phyloP scores from a whole-genome alignment of 2,329 filamentous ascomycete species.

The Tolypocladium endophyticum region DNA sequence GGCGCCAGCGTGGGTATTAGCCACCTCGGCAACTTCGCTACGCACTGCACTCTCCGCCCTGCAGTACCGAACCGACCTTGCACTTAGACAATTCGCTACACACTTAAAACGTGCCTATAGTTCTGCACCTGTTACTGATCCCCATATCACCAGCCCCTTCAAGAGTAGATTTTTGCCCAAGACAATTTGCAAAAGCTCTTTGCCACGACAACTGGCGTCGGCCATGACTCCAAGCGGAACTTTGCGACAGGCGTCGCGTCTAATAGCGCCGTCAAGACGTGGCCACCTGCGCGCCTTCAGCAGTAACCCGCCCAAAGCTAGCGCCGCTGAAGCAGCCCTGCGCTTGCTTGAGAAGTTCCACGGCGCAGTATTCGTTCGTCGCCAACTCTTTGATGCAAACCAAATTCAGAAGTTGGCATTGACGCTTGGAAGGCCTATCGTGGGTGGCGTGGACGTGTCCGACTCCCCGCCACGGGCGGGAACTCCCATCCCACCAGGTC shows the following conservation, averaged over 20 bases:
- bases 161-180: neutral
- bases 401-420: slow-evolving; percentile 52
- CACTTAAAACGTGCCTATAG: too few species aligned
- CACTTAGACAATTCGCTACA: too few species aligned
- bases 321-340: slow-evolving; percentile 18
- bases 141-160: neutral
- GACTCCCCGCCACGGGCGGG: slow-evolving; percentile 25
- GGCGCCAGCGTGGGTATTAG: neutral
- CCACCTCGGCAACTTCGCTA: neutral
- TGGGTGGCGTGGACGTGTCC: slow-evolving; percentile 29
- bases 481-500: slow-evolving; percentile 45
- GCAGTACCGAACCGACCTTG: too few species aligned
- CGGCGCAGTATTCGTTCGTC: slow-evolving; percentile 14
- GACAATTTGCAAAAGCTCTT: neutral
- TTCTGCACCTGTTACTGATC: neutral
- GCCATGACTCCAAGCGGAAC: neutral
- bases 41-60: too few species aligned
- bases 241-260: neutral
- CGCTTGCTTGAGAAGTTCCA: slow-evolving; percentile 20
- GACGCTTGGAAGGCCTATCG: slow-evolving; percentile 39
- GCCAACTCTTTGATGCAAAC: slow-evolving; percentile 48
- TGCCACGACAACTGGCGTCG: neutral
- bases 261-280: neutral
- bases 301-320: slow-evolving; percentile 3
- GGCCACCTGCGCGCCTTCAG: slow-evolving; percentile 6